Evolutionary conservation across 441 rosid genomes (phyloP), one percentile per base, ranked within the genome.

Genomic region (Hura crepitans): DNA sequence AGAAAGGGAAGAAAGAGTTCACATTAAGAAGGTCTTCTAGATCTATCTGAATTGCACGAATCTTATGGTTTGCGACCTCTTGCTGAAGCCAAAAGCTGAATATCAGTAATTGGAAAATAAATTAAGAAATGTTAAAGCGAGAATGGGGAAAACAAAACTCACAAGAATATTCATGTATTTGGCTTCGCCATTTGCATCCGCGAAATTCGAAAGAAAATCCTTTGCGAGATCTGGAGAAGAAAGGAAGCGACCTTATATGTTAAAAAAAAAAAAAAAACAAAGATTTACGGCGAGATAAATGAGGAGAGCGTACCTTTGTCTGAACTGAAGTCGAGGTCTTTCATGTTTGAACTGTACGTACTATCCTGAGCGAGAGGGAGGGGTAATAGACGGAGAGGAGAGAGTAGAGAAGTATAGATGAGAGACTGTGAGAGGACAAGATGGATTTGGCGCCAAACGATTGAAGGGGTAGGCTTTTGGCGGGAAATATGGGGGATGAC

Each of bases 131-230:
- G 20, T 9, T 2, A 13, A 4, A 10, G 17, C 47, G 17, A 17
- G 11, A 51, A 30, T 28, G 11, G 59, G 42, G 61, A 15, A 27
- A 71, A n/a, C n/a, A n/a, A n/a, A n/a, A 81, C 96, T 86, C 72
- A 96, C 99, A 62, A 96, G 91, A 69, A 92, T 83, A 75, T 86
- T 85, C 76, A 82, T 72, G 82, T 96, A 96, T 79, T 92, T 96
- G 71, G 96, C 80, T 66, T 85, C 83, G 63, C 87, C 98, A 81
- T 77, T 78, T 11, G 89, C 85, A 47, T 89, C 91, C 39, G 82
- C 73, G 83, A 91, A 92, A 75, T 82, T 87, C 14, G 86, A 77
- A 18, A 95, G 86, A 74, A 95, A 95, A 35, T 91, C 97, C 85
- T 84, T 95, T 3, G 99, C 93, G 5, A 87, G 50, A 31, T 23